These are phyloP conservation scores for Naganishia friedmannii DNA, from an alignment of 768 basidiomycete species.

Conservation along the genomic window DNA sequence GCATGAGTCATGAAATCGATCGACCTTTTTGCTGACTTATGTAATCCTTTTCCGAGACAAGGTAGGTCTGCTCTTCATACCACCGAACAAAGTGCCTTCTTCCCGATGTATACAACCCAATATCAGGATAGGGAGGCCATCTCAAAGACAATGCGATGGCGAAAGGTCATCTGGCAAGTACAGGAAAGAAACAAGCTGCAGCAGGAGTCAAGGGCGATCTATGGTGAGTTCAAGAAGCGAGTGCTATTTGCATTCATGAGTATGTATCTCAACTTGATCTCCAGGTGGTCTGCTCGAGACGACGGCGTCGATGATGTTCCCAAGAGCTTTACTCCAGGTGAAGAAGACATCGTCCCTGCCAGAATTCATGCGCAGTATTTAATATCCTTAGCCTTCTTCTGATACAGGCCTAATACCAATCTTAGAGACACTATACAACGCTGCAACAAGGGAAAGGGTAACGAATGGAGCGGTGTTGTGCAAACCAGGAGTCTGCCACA, in stretches of 20 bases:
- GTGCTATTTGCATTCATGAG: background rate
- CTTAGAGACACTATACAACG: slow-evolving; percentile 32
- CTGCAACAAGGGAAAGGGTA: slow-evolving; percentile 30
- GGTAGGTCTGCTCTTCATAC: no score
- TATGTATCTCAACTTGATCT: background rate
- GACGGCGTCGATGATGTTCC: slow-evolving; percentile 6
- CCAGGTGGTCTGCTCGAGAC: background rate
- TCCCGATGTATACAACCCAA: no score
- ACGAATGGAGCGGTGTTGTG: slow-evolving; percentile 44
- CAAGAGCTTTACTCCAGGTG: slow-evolving; percentile 45
- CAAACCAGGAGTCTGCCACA: slow-evolving; percentile 37
- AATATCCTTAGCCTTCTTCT: background rate
- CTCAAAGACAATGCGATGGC: background rate
- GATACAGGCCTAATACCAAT: slow-evolving; percentile 40
- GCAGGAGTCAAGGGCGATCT: slow-evolving; percentile 13
- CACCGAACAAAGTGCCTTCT: no score
- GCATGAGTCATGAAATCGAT: background rate
- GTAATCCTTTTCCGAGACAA: no score
- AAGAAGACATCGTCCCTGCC: background rate
- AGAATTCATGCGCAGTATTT: background rate
- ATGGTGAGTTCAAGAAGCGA: background rate
- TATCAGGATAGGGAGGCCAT: background rate
- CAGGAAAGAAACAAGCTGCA: background rate
- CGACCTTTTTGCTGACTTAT: no score
- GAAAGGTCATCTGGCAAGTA: background rate